phyloP scores from a whole-genome alignment of 106 monocot species.

The Hemerocallis citrina region DNA sequence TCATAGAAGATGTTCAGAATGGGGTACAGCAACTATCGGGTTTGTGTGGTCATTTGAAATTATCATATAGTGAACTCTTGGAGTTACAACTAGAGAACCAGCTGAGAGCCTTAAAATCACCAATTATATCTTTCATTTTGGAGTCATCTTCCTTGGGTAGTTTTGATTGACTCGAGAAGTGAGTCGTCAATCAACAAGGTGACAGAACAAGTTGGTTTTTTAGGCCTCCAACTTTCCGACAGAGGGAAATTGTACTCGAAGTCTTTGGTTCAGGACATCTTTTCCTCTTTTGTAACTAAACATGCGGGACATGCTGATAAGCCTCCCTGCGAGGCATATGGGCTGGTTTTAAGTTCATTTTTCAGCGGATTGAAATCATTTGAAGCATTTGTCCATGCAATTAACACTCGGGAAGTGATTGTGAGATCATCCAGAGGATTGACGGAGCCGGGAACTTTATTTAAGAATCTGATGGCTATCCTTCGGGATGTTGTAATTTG shows the following conservation, averaged over 20 bases:
- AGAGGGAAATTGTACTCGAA: conserved; percentile 71
- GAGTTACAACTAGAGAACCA: conserved; percentile 55
- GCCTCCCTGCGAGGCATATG: conserved; percentile 63
- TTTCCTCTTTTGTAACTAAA: conserved; percentile 32
- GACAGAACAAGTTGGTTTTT: conserved; percentile 78
- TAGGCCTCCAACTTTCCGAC: conserved; percentile 73
- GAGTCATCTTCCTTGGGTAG: conserved; percentile 51
- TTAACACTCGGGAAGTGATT: conserved; percentile 64
- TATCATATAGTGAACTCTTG: conserved; percentile 35
- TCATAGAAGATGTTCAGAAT: conserved; percentile 17
- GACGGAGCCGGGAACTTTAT: conserved; percentile 89
- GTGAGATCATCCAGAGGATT: conserved; percentile 83
- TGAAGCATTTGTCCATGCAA: conserved; percentile 78
- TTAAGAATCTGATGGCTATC: conserved; percentile 94
- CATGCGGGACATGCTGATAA: conserved; percentile 19
- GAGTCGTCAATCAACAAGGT: conserved; percentile 67
- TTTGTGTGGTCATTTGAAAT: conserved; percentile 29
- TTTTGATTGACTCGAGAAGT: conserved; percentile 64
- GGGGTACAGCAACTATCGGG: conserved; percentile 35
- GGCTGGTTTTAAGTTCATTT: conserved; percentile 62
- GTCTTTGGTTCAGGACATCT: conserved; percentile 56
- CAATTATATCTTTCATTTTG: conserved; percentile 37
- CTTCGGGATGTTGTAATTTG: conserved; percentile 77
- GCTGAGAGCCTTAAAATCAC: conserved; percentile 30
- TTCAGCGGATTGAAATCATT: conserved; percentile 81